Base-by-base conservation (phyloP, 2,329 filamentous ascomycete species). In the Aspergillus glaucus region DNA sequence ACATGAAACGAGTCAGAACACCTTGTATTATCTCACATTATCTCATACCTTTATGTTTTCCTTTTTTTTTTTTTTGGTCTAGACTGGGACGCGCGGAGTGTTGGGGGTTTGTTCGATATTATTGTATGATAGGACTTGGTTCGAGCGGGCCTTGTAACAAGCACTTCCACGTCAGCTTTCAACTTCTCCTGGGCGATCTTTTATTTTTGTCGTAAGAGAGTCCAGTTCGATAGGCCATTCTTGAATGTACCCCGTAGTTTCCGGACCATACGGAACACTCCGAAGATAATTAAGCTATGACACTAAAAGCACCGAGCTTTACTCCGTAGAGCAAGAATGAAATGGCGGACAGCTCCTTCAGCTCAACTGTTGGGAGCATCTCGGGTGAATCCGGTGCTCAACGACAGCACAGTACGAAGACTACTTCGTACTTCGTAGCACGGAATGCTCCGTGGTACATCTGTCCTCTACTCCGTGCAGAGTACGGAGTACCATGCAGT, bases 101-200 rank as follows among this genome's bases (percentile, higher is more conserved):
- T 67, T 66, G 56, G 48, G 46, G 54, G 47, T 59, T 62, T 55
- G 57, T 62, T 63, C 55, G 61, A 57, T 44, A 34, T 58, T 66
- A 60, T 60, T 62, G 62, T 67, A 67, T 67, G 64, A 69, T 68
- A 67, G 62, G 62, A 66, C 60, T 62, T 64, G 60, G 60, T 64
- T 66, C 64, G 59, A 65, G 63, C 62, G 60, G 63, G 59, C 64
- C 62, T 66, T 64, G 63, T 65, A 65, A 65, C 63, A 65, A 43
- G 60, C 62, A 61, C 57, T 62, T 63, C 52, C 59, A 55, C 43
- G 47, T 55, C 55, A 48, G 55, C 54, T 51, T 50, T 50, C 45
- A 56, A 52, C 39, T 47, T 50, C 49, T 51, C 50, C 49, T 50
- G 44, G 50, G 46, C 52, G 52, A 50, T 50, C 48, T 47, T 51